Evolutionary conservation across 1,284 basidiomycete genomes (phyloP).

Genomic region (Tetrapyrgos nigripes): DNA sequence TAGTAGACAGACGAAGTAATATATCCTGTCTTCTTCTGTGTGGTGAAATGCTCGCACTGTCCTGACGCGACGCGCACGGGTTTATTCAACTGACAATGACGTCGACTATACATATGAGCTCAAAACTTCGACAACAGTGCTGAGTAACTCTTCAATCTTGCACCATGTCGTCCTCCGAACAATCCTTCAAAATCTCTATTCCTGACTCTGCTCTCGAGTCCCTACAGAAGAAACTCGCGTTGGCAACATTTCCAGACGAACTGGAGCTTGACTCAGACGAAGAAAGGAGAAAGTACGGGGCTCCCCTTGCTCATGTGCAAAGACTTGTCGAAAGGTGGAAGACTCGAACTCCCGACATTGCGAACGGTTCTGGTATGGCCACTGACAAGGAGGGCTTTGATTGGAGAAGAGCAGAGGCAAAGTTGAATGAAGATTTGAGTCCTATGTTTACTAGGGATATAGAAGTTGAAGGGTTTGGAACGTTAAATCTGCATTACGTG

Average conservation of each 20-base stretch:
- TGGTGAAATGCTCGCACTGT: too few species aligned
- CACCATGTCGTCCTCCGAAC: slow-evolving; percentile 30
- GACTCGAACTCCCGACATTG: too few species aligned
- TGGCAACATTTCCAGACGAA: slow-evolving; percentile 54
- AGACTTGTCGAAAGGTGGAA: slow-evolving; percentile 51
- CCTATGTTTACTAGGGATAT: slow-evolving; percentile 56
- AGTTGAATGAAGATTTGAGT: slow-evolving; percentile 47
- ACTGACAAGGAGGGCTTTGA: too few species aligned
- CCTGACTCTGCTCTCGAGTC: slow-evolving; percentile 42
- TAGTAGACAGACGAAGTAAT: too few species aligned
- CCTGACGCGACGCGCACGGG: too few species aligned
- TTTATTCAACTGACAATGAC: too few species aligned
- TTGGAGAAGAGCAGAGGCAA: slow-evolving; percentile 51
- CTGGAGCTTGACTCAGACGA: slow-evolving; percentile 47
- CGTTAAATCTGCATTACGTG: slow-evolving; percentile 55
- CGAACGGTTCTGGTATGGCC: too few species aligned
- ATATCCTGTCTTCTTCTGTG: too few species aligned
- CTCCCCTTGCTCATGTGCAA: slow-evolving; percentile 50
- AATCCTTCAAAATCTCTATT: slow-evolving; percentile 49
- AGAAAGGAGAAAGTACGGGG: slow-evolving; percentile 47
- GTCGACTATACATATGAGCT: too few species aligned
- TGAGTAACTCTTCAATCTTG: too few species aligned
- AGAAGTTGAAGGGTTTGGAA: slow-evolving; percentile 47
- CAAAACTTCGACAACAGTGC: too few species aligned
- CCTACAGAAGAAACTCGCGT: slow-evolving; percentile 48